phyloP scores from a whole-genome alignment of 805 yeast species.

The Candida bentonensis region DNA sequence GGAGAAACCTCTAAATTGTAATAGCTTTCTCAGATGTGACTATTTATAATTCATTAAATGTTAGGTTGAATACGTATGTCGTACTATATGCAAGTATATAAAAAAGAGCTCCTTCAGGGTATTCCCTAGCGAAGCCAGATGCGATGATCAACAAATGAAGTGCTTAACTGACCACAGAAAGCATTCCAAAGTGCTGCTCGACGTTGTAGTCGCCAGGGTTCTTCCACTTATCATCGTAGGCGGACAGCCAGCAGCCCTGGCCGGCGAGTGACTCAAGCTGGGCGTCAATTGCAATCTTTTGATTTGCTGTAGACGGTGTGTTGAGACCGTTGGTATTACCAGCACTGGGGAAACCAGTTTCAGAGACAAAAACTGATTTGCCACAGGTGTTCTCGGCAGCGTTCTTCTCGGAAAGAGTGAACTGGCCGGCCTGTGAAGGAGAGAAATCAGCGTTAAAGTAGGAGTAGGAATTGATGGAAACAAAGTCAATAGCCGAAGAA shows the following conservation, averaged over 20 bases:
- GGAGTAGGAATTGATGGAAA: constrained; percentile 75
- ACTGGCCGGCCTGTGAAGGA: constrained; percentile 60
- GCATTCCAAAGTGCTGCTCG: constrained; percentile 71
- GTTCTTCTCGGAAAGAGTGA: constrained; percentile 47
- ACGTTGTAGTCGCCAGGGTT: constrained; percentile 68
- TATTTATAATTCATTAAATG: neutral
- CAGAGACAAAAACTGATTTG: constrained; percentile 48
- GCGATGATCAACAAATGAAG: no score
- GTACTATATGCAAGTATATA: no score
- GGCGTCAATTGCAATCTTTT: constrained; percentile 48
- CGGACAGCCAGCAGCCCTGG: constrained; percentile 52
- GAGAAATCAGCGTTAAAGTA: constrained; percentile 54
- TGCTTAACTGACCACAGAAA: constrained; percentile 15
- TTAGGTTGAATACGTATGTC: neutral
- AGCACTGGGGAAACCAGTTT: constrained; percentile 78
- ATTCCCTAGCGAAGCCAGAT: no score
- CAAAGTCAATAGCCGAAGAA: constrained; percentile 54
- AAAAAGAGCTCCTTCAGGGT: constrained; percentile 1
- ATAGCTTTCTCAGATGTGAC: neutral
- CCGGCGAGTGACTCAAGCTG: constrained; percentile 42
- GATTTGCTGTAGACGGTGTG: constrained; percentile 59
- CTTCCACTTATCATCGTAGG: constrained; percentile 83
- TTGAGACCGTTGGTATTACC: constrained; percentile 64
- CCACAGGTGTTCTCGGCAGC: constrained; percentile 44
- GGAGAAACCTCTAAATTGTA: constrained; percentile 2